Conservation (phyloP, 2,329 filamentous ascomycete genomes). For the Diplocarpon mali region DNA sequence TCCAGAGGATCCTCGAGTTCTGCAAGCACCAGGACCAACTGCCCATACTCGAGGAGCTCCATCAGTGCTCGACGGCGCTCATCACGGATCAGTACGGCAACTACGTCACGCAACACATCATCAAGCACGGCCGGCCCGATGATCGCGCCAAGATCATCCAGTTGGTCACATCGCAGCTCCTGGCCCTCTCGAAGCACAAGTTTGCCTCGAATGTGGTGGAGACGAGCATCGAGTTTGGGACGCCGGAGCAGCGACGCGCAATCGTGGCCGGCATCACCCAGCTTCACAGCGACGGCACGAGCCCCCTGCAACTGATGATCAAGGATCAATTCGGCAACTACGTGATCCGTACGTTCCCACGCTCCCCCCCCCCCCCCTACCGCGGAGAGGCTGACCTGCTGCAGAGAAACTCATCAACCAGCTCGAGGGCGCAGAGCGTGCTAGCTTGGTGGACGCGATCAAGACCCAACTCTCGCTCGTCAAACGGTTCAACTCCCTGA, state of each 20-base stretch:
- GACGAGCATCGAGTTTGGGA: constrained; percentile 70
- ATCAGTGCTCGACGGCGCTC: constrained; percentile 57
- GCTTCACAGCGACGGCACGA: constrained; percentile 52
- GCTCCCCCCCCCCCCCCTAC: background rate
- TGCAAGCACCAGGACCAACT: constrained; percentile 61
- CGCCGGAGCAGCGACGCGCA: constrained; percentile 53
- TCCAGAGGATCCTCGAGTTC: constrained; percentile 83
- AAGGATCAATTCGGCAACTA: constrained; percentile 93
- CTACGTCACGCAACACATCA: constrained; percentile 90
- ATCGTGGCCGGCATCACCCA: constrained; percentile 56
- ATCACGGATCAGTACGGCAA: constrained; percentile 88
- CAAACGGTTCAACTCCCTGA: constrained; percentile 53
- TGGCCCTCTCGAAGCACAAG: constrained; percentile 83
- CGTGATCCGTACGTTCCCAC: constrained; percentile 71
- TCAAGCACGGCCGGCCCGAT: constrained; percentile 61
- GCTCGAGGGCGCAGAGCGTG: constrained; percentile 48
- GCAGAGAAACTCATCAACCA: constrained; percentile 68
- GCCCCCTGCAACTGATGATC: constrained; percentile 65
- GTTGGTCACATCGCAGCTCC: constrained; percentile 59
- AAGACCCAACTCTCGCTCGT: constrained; percentile 48
- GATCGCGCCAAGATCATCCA: constrained; percentile 65
- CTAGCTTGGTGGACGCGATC: constrained; percentile 51
- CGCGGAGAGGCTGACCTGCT: constrained; percentile 5
- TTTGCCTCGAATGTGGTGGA: constrained; percentile 97
- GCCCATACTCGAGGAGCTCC: constrained; percentile 67